Base-by-base conservation (phyloP, 2,329 filamentous ascomycete species). In the Penicillium glabrum region DNA sequence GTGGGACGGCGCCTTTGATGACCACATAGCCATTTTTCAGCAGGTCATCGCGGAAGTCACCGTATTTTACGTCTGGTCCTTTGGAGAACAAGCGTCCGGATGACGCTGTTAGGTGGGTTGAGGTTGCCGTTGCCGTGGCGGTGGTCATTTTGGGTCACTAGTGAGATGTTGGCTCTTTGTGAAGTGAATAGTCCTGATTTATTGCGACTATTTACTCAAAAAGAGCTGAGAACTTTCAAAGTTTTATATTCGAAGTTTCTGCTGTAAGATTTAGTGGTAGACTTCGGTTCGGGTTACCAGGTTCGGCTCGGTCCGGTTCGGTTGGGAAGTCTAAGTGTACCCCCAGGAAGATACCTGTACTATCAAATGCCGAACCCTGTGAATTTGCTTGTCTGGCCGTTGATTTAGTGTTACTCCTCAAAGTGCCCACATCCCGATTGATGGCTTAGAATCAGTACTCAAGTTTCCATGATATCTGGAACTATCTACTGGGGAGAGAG, bases 1-100 rank as follows among this genome's bases (percentile, higher is more conserved):
- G 64, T 1, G 78, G 74, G 31, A 82, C 72, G 1, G 77, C 77
- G 2, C 73, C 74, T 54, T 81, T 81, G 49, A 82, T 67, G 14
- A 82, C 74, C 1, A 75, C 75, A 57, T 69, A 81, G 3, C 79
- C 79, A 52, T 81, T 70, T 9, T 70, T 62, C 1, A 64, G 63
- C 7, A 76, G 59, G 24, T 69, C 65, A 27, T 67, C 64, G 10
- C 64, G 63, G 33, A 66, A 68, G n/a, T 68, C 64, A 23, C 61
- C 60, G 41, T 62, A 50, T 1, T 41, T 5, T 3, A 58, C 59
- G 13, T 59, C 46, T 1, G 29, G 37, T 23, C 64, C 64, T 16
- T 66, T 54, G 7, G 54, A 54, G 24, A 59, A 59, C 16, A 59
- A 23, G 16, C 47, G 44, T 53, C 57, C 57, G 2, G 53, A 51